These are phyloP conservation scores for Phytopythium ostracodes DNA, from an alignment of 352 stramenopile species.

Conservation along the genomic window DNA sequence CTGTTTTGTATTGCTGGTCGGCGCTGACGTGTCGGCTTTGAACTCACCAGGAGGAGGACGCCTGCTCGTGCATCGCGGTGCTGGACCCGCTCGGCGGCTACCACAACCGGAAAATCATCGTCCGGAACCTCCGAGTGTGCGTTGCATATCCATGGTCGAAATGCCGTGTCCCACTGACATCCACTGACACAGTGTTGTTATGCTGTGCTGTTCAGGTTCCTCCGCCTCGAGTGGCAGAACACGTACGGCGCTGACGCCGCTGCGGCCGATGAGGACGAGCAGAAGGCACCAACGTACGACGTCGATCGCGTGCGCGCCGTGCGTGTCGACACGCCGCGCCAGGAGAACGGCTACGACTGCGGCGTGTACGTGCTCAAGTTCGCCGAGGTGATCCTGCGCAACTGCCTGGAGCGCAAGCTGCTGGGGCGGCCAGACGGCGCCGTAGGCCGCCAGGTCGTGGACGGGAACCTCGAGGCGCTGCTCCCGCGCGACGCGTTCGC, in stretches of 20 bases:
- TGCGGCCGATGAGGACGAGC: conserved; percentile 5
- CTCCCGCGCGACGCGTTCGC: conserved; percentile 36
- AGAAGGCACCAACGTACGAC: conserved; percentile 23
- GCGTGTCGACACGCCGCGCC: conserved; percentile 37
- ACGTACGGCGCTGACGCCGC: conserved; percentile 7
- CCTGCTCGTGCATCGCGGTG: conserved; percentile 53
- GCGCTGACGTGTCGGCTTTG: background rate
- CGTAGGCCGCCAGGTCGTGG: conserved; percentile 34
- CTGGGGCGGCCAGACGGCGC: conserved; percentile 22
- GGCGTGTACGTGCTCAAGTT: conserved; percentile 67
- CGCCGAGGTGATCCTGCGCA: conserved; percentile 49
- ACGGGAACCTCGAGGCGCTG: conserved; percentile 32
- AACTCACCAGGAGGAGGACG: conserved; percentile 13
- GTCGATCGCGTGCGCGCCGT: conserved; percentile 28
- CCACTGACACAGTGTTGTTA: conserved; percentile 2
- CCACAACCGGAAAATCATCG: conserved; percentile 53
- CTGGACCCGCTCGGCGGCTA: conserved; percentile 72
- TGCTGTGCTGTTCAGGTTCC: conserved; percentile 25
- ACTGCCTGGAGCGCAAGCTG: conserved; percentile 22
- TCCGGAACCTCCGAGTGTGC: conserved; percentile 54
- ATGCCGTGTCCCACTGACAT: background rate
- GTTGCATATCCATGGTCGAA: conserved; percentile 25
- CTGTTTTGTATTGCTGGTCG: background rate
- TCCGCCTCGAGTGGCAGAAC: conserved; percentile 50
- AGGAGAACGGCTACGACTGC: conserved; percentile 67